These are phyloP conservation scores for Cordyceps fumosorosea DNA, from an alignment of 2,329 filamentous ascomycete species.

Conservation along the genomic window DNA sequence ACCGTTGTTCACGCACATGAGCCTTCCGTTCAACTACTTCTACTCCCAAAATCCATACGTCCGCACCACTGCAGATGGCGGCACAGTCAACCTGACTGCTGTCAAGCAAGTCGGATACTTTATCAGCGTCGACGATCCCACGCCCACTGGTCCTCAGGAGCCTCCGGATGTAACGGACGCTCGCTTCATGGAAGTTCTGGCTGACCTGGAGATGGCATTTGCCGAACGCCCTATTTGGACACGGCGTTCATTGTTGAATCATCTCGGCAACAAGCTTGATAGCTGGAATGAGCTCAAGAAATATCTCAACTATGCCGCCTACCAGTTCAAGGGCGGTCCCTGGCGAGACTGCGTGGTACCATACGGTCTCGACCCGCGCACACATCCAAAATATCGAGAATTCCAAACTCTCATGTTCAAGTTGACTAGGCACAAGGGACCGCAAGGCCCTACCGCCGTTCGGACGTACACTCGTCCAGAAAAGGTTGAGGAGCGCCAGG, in stretches of 20 bases:
- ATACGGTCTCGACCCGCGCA: conserved; percentile 81
- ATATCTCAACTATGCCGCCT: conserved; percentile 77
- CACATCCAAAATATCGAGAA: conserved; percentile 64
- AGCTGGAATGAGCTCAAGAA: conserved; percentile 59
- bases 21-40: conserved; percentile 68
- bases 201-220: conserved; percentile 58
- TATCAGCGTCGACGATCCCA: conserved; percentile 54
- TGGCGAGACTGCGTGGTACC: conserved; percentile 84
- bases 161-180: conserved; percentile 54
- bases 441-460: conserved; percentile 32
- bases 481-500: conserved; percentile 32
- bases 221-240: conserved; percentile 78
- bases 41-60: conserved; percentile 84
- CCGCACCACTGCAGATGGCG: conserved; percentile 50
- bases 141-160: conserved; percentile 53
- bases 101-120: conserved; percentile 55
- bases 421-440: conserved; percentile 47
- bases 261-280: conserved; percentile 46
- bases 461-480: conserved; percentile 19
- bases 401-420: conserved; percentile 92
- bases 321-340: conserved; percentile 86
- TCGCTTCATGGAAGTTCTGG: conserved; percentile 58
- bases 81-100: conserved; percentile 51
- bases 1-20: conserved; percentile 68
- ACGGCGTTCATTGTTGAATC: conserved; percentile 71